Evolutionary conservation across 257 asterid species (phyloP).

Genomic region (Solanum sejunctum): DNA sequence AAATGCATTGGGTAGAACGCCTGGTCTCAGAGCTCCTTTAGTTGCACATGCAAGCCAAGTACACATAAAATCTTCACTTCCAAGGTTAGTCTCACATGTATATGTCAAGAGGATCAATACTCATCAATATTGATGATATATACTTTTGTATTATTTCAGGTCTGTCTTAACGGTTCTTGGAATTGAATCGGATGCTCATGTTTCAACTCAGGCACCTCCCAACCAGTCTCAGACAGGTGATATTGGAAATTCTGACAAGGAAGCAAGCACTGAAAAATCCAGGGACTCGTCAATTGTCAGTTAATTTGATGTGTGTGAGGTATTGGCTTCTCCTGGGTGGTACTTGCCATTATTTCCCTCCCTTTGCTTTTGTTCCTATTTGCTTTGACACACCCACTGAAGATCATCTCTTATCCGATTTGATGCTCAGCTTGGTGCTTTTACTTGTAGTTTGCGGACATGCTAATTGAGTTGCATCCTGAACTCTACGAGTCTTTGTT

Average conservation of each 20-base stretch:
- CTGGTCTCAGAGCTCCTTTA: constrained; percentile 78
- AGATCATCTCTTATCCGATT: neutral
- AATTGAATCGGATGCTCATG: constrained; percentile 22
- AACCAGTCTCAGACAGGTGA: constrained; percentile 34
- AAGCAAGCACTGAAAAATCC: constrained; percentile 38
- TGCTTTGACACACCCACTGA: neutral
- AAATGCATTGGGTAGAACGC: constrained; percentile 61
- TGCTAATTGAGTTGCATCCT: neutral
- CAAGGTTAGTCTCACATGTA: constrained; percentile 44
- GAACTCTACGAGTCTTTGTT: neutral
- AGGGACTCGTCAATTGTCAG: constrained; percentile 46
- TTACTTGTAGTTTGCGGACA: neutral
- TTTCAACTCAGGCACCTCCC: constrained; percentile 1
- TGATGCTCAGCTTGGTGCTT: neutral
- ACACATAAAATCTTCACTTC: constrained; percentile 69
- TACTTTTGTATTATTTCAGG: constrained; percentile 23
- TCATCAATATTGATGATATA: neutral
- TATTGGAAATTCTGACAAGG: constrained; percentile 42
- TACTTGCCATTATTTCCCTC: neutral
- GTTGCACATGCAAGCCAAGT: constrained; percentile 84
- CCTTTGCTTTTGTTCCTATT: neutral
- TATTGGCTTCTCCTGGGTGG: neutral
- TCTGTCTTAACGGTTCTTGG: constrained; percentile 73
- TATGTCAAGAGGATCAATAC: neutral
- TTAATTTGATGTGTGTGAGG: constrained; percentile 7